Conservation (phyloP, 2,329 filamentous ascomycete species). For the Botryotinia calthae region DNA sequence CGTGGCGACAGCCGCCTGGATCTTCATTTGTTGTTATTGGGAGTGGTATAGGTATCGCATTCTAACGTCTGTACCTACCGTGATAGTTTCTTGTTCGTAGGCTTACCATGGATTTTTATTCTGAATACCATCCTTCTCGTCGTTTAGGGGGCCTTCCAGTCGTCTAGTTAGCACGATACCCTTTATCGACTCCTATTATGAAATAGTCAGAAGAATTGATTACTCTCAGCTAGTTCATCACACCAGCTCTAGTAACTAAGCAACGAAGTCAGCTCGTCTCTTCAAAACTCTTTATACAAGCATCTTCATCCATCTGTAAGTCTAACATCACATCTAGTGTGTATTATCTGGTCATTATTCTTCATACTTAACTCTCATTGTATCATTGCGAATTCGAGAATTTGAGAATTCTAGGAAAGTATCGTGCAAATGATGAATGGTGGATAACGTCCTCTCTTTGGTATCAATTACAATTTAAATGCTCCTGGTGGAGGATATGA, state of each 20-base stretch:
- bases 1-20: slow-evolving; percentile 29
- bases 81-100: background rate
- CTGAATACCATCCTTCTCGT: background rate
- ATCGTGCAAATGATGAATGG: no score
- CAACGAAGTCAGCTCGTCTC: background rate
- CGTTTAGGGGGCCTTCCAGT: background rate
- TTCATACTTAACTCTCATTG: background rate
- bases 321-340: background rate
- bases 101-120: no score
- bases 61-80: background rate
- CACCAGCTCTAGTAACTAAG: background rate
- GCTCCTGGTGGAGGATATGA: no score
- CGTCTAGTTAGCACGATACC: background rate
- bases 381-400: background rate
- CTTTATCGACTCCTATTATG: background rate
- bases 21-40: background rate
- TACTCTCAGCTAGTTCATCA: background rate
- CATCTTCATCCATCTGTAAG: background rate
- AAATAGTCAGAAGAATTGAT: background rate
- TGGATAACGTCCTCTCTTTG: no score
- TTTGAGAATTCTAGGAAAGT: background rate
- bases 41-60: no score
- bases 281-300: background rate
- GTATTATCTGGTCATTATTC: background rate
- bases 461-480: no score